Conservation (phyloP, 192 early-diverging fungal species). For the Entomortierella chlamydospora region DNA sequence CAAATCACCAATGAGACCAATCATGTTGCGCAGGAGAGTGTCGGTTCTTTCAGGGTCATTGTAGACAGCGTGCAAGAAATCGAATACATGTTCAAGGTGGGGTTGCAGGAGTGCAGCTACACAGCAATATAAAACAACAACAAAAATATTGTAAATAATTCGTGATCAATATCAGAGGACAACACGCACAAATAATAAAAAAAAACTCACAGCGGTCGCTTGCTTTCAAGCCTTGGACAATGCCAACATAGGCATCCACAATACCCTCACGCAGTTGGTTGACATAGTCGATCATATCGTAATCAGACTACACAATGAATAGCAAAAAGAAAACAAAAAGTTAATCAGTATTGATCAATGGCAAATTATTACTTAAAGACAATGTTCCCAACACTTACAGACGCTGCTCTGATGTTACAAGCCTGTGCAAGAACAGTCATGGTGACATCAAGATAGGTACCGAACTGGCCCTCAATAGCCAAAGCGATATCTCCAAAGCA, state of each 20-base stretch:
- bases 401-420: slow-evolving; percentile 70
- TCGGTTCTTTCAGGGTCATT: slow-evolving; percentile 74
- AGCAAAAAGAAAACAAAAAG: slow-evolving; percentile 4
- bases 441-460: slow-evolving; percentile 80
- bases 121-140: slow-evolving; percentile 37
- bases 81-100: slow-evolving; percentile 79
- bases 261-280: slow-evolving; percentile 88
- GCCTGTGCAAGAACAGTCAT: slow-evolving; percentile 93
- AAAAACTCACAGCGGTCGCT: slow-evolving; percentile 70
- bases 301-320: slow-evolving; percentile 59
- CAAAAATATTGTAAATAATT: not conserved
- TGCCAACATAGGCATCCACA: slow-evolving; percentile 96
- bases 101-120: slow-evolving; percentile 72
- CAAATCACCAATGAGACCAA: slow-evolving; percentile 94
- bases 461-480: slow-evolving; percentile 91
- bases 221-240: slow-evolving; percentile 90
- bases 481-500: slow-evolving; percentile 99
- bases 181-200: not conserved
- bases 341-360: not conserved
- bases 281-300: slow-evolving; percentile 89
- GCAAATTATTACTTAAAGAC: not conserved
- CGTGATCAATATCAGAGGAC: not conserved
- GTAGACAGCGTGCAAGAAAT: slow-evolving; percentile 79
- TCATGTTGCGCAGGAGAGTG: slow-evolving; percentile 75
- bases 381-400: slow-evolving; percentile 19